A percentile compares a stretch with the other conserved stretches of the same genome.
Evolutionary conservation across 805 yeast species (phyloP).

Genomic region (Candida caryicola): DNA sequence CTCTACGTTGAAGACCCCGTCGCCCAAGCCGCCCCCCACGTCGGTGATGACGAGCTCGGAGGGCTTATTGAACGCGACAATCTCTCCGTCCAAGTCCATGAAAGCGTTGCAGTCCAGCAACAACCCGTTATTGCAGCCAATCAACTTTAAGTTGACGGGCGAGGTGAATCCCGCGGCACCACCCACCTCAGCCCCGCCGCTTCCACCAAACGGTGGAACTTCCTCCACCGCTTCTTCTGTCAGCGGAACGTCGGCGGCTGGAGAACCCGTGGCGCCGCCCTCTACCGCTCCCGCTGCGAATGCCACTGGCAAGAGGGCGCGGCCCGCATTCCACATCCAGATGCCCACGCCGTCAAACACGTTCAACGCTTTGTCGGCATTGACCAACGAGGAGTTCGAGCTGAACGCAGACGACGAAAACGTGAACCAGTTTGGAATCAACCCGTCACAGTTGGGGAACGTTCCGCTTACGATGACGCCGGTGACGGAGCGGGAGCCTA

Average conservation of each 20-base stretch:
- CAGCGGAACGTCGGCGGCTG: neutral
- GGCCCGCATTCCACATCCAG: conserved; percentile 61
- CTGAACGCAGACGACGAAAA: conserved; percentile 29
- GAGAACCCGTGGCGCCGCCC: conserved; percentile 1
- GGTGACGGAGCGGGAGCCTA: conserved; percentile 54
- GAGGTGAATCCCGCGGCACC: neutral
- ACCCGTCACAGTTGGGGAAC: conserved; percentile 47
- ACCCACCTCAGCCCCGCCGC: conserved; percentile 1
- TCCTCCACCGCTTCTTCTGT: neutral
- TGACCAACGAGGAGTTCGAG: conserved; percentile 30
- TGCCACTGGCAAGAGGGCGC: conserved; percentile 34
- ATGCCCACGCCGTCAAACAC: conserved; percentile 68
- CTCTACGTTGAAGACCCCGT: conserved; percentile 31
- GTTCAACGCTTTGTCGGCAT: conserved; percentile 33
- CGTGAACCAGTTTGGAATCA: conserved; percentile 67
- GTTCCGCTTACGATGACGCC: conserved; percentile 77
- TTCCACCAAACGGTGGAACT: conserved; percentile 1
- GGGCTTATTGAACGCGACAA: conserved; percentile 16
- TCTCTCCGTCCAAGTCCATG: conserved; percentile 45
- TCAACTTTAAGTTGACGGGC: conserved; percentile 40
- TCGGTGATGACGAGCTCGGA: conserved; percentile 14
- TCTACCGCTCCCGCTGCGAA: conserved; percentile 2
- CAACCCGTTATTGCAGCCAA: conserved; percentile 54
- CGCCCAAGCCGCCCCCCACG: conserved; percentile 33
- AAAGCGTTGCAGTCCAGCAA: conserved; percentile 46